These are phyloP conservation scores for Rhodotorula kratochvilovae DNA, from an alignment of 768 basidiomycete genomes.

Conservation along the genomic window DNA sequence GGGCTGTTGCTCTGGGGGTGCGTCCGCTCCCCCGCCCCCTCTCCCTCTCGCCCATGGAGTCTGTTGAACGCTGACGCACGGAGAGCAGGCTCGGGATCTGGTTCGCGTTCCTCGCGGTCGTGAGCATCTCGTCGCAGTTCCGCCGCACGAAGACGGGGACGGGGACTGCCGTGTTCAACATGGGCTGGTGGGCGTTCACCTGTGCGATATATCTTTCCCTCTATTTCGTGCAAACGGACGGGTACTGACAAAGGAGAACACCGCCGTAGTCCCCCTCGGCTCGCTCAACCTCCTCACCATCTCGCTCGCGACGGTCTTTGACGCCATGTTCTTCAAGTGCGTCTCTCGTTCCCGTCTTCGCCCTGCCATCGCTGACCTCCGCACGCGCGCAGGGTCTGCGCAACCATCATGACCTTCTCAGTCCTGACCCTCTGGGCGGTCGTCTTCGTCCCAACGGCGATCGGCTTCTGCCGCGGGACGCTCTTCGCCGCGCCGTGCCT, in stretches of 20 bases:
- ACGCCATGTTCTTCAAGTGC: constrained; percentile 42
- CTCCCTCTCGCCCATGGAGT: background rate
- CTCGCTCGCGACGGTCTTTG: constrained; percentile 39
- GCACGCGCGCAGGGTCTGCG: constrained; percentile 24
- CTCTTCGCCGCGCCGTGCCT: constrained; percentile 36
- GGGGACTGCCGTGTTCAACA: constrained; percentile 32
- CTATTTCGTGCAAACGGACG: no score
- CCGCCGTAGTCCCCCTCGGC: constrained; percentile 34
- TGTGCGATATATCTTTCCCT: background rate
- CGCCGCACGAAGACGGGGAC: background rate
- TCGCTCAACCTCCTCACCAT: constrained; percentile 42
- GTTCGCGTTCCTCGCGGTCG: constrained; percentile 41
- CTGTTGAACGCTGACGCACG: no score
- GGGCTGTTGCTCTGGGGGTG: constrained; percentile 41
- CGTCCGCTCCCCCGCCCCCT: background rate
- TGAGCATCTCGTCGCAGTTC: constrained; percentile 26
- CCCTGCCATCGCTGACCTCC: no score
- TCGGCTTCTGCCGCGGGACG: constrained; percentile 36
- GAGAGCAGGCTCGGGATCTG: constrained; percentile 35
- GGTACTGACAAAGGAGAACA: no score
- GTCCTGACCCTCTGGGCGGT: constrained; percentile 38
- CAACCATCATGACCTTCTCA: constrained; percentile 40
- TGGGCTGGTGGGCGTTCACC: constrained; percentile 30
- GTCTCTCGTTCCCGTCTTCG: background rate
- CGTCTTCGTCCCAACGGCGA: constrained; percentile 34